A percentile compares a stretch with the other conserved stretches of the same genome.
Evolutionary conservation across 352 stramenopile genomes (phyloP).

Genomic region (Globisporangium okanoganense): DNA sequence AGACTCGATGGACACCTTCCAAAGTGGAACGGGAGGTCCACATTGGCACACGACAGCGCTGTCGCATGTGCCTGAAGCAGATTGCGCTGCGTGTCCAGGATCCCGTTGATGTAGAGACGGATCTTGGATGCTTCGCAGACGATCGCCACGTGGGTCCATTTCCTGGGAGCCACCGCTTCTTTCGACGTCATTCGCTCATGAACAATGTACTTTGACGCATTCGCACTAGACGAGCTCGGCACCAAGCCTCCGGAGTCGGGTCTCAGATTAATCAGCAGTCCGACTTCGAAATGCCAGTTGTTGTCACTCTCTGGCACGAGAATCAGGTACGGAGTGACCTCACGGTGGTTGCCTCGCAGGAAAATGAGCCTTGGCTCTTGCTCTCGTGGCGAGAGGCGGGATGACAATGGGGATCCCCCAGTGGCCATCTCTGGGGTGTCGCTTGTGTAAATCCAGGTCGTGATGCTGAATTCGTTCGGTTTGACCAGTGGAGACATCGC

Average conservation of each 20-base stretch:
- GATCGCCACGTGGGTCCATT: slow-evolving; percentile 85
- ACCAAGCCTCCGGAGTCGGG: background rate
- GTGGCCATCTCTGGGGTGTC: background rate
- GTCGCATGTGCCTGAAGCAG: slow-evolving; percentile 32
- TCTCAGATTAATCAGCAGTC: slow-evolving; percentile 23
- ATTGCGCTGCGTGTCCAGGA: slow-evolving; percentile 79
- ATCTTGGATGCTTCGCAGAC: slow-evolving; percentile 86
- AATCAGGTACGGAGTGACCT: slow-evolving; percentile 64
- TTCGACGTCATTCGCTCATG: slow-evolving; percentile 77
- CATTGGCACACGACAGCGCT: slow-evolving; percentile 22
- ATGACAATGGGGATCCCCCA: background rate
- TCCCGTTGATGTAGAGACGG: slow-evolving; percentile 88
- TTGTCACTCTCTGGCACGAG: slow-evolving; percentile 35
- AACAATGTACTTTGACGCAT: slow-evolving; percentile 9
- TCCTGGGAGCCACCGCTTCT: slow-evolving; percentile 43
- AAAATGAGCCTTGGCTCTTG: slow-evolving; percentile 60
- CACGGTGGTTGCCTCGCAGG: slow-evolving; percentile 52
- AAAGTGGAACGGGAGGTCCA: slow-evolving; percentile 57
- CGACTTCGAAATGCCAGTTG: slow-evolving; percentile 62
- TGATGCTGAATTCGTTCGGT: slow-evolving; percentile 84
- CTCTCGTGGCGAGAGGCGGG: slow-evolving; percentile 1
- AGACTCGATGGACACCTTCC: slow-evolving; percentile 21
- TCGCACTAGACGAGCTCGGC: background rate
- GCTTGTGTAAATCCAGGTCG: slow-evolving; percentile 81
- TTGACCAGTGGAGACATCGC: slow-evolving; percentile 61